Conservation (phyloP, 371 early-diverging fungal genomes). For the Saksenaea vasiformis region DNA sequence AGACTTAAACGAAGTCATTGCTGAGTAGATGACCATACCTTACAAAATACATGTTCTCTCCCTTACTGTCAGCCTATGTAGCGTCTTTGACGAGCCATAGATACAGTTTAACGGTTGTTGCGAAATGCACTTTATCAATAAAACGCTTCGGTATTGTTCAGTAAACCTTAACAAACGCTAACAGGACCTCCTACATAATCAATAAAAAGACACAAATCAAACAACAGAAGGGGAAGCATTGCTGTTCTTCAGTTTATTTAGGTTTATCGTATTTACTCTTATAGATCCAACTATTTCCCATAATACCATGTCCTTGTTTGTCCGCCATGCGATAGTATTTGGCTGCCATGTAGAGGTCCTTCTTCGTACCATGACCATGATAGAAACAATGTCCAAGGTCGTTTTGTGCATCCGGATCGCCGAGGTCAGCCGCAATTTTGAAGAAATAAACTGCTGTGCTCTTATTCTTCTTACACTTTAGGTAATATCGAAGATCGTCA, state of each 20-base stretch:
- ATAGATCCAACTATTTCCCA: conserved; percentile 85
- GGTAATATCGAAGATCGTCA: background rate
- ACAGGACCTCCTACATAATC: too few relatives aligned
- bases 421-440: conserved; percentile 84
- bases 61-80: too few relatives aligned
- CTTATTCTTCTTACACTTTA: conserved; percentile 62
- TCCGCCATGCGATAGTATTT: conserved; percentile 85
- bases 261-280: conserved; percentile 50
- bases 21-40: too few relatives aligned
- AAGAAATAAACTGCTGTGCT: conserved; percentile 83
- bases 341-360: conserved; percentile 78
- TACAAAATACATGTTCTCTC: too few relatives aligned
- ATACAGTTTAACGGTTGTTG: too few relatives aligned
- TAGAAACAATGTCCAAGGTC: conserved; percentile 79
- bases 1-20: too few relatives aligned
- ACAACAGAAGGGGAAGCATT: background rate
- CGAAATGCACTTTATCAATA: too few relatives aligned
- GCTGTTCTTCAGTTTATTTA: conserved; percentile 2
- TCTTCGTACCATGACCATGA: conserved; percentile 80
- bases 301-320: conserved; percentile 76
- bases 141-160: too few relatives aligned
- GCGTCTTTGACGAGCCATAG: too few relatives aligned
- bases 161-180: too few relatives aligned
- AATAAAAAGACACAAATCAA: background rate
- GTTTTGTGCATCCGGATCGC: conserved; percentile 84